phyloP scores from a whole-genome alignment of 2,329 filamentous ascomycete genomes.

The Sclerotinia glacialis region DNA sequence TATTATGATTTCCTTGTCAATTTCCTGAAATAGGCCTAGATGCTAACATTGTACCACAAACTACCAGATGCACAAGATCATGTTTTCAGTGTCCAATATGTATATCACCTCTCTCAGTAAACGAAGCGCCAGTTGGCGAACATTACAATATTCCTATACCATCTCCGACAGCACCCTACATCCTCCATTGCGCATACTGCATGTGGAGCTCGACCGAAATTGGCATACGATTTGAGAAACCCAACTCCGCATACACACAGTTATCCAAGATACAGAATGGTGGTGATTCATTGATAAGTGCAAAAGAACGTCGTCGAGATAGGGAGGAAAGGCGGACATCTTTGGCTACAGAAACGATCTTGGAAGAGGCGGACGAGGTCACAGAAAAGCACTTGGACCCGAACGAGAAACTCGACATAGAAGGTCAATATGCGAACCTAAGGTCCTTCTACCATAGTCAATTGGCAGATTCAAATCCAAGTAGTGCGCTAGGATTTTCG shows the following conservation, averaged over 20 bases:
- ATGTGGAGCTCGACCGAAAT: constrained; percentile 90
- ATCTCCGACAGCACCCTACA: constrained; percentile 56
- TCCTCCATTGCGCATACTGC: constrained; percentile 85
- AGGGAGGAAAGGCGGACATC: constrained; percentile 33
- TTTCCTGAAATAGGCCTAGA: neutral
- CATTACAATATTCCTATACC: constrained; percentile 37
- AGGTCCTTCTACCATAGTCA: constrained; percentile 81
- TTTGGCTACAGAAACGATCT: constrained; percentile 30
- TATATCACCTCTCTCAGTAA: constrained; percentile 73
- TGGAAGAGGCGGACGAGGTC: constrained; percentile 35
- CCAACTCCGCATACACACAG: constrained; percentile 81
- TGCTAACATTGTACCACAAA: constrained; percentile 7
- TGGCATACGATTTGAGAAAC: constrained; percentile 84
- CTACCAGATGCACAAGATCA: constrained; percentile 76
- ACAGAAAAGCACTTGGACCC: constrained; percentile 40
- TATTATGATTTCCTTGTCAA: neutral
- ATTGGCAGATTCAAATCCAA: constrained; percentile 58
- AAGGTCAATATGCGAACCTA: constrained; percentile 71
- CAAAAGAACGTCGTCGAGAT: constrained; percentile 43
- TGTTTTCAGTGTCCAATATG: constrained; percentile 96
- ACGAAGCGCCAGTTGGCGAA: constrained; percentile 55
- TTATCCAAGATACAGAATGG: constrained; percentile 68
- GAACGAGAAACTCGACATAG: constrained; percentile 51
- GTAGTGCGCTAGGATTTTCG: constrained; percentile 55
- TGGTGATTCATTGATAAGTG: constrained; percentile 50